phyloP scores from a whole-genome alignment of 1,284 basidiomycete species.

The Ganoderma sinense region DNA sequence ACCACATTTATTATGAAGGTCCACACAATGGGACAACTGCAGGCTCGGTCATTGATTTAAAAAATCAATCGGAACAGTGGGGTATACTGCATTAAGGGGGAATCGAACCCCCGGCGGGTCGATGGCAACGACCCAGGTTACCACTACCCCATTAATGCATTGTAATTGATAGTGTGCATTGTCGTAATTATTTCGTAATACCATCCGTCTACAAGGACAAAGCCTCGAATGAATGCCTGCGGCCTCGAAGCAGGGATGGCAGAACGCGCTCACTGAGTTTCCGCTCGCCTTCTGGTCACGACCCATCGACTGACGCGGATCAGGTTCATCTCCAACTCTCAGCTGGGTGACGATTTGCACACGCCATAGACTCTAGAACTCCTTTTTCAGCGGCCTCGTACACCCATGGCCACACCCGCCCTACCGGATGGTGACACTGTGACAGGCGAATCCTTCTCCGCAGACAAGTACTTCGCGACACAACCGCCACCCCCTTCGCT shows the following conservation, averaged over 20 bases:
- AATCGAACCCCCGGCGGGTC: slow-evolving; percentile 83
- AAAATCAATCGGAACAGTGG: too few species aligned
- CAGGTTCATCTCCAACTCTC: not conserved
- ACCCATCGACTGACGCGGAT: not conserved
- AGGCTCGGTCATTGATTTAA: too few species aligned
- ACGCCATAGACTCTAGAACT: not conserved
- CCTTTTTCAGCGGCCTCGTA: too few species aligned
- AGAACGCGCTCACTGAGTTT: not conserved
- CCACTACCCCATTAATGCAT: slow-evolving; percentile 35
- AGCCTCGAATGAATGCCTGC: too few species aligned
- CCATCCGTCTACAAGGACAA: too few species aligned
- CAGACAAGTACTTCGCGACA: slow-evolving; percentile 87
- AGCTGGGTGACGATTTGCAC: not conserved
- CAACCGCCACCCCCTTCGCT: slow-evolving; percentile 79
- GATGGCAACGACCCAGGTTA: slow-evolving; percentile 42
- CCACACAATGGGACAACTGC: too few species aligned
- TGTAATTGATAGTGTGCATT: too few species aligned
- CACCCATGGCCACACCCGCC: not conserved
- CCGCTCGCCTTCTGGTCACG: not conserved
- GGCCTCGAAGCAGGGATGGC: too few species aligned
- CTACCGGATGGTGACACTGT: not conserved
- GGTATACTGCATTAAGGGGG: slow-evolving; percentile 69
- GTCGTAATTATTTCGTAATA: too few species aligned
- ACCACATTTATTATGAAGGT: not conserved
- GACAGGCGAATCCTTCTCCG: slow-evolving; percentile 63